These are phyloP conservation scores for Penstemon barbatus DNA, from an alignment of 257 asterid genomes.

Conservation along the genomic window DNA sequence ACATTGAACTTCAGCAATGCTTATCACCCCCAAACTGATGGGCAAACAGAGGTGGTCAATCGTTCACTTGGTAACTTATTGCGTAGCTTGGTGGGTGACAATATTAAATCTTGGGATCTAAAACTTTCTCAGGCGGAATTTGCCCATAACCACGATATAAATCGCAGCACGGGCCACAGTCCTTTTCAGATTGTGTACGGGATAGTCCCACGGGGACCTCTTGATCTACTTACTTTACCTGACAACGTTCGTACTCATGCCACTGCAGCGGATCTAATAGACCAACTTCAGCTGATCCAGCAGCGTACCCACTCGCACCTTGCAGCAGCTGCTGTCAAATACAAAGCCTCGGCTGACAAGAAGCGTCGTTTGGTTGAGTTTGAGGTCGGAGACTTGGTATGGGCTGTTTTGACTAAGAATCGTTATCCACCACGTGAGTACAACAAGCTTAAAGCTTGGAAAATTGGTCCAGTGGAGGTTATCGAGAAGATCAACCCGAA, in stretches of 20 bases:
- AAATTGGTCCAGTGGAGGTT: no score
- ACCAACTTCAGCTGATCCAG: background rate
- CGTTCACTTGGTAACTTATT: conserved; percentile 6
- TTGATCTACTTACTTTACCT: background rate
- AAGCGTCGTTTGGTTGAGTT: no score
- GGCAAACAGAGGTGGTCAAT: conserved; percentile 19
- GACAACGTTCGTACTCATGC: no score
- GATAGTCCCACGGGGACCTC: background rate
- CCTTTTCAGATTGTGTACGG: conserved; percentile 12
- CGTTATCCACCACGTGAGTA: no score
- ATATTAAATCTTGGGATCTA: background rate
- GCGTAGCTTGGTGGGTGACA: background rate
- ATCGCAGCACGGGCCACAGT: background rate
- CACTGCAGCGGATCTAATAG: background rate
- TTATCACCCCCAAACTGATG: conserved; percentile 23
- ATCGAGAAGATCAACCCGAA: no score
- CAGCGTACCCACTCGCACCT: background rate
- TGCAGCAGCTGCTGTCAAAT: no score
- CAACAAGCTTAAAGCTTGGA: no score
- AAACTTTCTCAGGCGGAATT: conserved; percentile 8
- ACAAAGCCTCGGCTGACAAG: no score
- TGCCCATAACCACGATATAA: conserved; percentile 7
- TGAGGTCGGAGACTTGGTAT: no score
- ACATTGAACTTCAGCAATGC: conserved; percentile 6
- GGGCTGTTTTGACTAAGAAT: no score